Conservation (phyloP, 2,329 filamentous ascomycete species). For the Basipetospora chlamydospora region DNA sequence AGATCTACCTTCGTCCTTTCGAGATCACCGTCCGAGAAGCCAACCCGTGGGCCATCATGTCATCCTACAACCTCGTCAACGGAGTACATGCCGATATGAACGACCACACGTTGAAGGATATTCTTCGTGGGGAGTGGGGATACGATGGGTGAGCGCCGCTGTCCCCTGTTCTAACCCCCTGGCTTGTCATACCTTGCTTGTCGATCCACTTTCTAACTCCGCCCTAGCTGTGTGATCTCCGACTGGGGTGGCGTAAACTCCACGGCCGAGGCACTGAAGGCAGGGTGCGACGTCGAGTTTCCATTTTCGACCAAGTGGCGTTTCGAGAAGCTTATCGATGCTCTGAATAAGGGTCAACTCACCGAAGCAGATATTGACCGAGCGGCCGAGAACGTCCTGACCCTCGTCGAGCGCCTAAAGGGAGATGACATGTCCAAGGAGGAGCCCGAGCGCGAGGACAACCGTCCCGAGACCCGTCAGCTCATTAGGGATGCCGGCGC, state of each 20-base stretch:
- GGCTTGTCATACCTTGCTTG: no score
- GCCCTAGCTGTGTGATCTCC: slow-evolving; percentile 29
- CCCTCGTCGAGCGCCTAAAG: slow-evolving; percentile 45
- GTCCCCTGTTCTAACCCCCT: background rate
- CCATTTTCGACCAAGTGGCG: slow-evolving; percentile 40
- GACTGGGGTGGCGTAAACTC: slow-evolving; percentile 47
- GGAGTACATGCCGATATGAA: slow-evolving; percentile 47
- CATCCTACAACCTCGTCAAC: slow-evolving; percentile 53
- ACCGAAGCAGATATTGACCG: slow-evolving; percentile 35
- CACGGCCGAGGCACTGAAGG: slow-evolving; percentile 36
- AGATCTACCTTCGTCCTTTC: slow-evolving; percentile 61
- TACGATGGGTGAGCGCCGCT: slow-evolving; percentile 36
- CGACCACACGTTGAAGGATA: slow-evolving; percentile 35
- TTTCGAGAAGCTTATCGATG: slow-evolving; percentile 40
- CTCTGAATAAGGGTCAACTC: slow-evolving; percentile 33
- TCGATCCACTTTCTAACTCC: background rate
- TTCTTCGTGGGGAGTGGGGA: slow-evolving; percentile 46
- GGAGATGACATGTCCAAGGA: slow-evolving; percentile 43
- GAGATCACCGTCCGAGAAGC: slow-evolving; percentile 57
- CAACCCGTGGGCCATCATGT: slow-evolving; percentile 56
- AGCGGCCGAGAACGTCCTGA: slow-evolving; percentile 45
- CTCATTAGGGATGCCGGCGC: slow-evolving; percentile 47
- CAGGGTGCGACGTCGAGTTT: slow-evolving; percentile 44
- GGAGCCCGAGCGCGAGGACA: slow-evolving; percentile 39
- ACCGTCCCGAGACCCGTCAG: slow-evolving; percentile 40